Evolutionary conservation across 306 rosid species (phyloP), one percentile per base, ranked within the genome.

Genomic region (Aeschynomene evenia): DNA sequence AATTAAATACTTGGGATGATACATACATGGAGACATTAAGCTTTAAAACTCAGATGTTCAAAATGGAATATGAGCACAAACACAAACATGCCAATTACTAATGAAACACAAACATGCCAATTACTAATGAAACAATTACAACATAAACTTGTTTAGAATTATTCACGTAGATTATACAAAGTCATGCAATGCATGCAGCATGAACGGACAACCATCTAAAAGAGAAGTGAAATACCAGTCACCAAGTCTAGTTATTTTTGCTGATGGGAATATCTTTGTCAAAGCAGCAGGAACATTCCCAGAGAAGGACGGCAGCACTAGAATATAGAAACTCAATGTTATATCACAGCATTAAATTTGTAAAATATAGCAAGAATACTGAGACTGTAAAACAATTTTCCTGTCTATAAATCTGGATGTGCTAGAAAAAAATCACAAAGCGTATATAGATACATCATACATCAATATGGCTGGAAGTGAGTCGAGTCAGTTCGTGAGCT

Each of bases 291-390:
- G 98, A 66, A 90, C 91, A 76, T 93, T 93, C 81, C 98, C 98
- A 49, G 98, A 86, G 85, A 93, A 93, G 61, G 98, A 85, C 26
- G 98, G 96, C 59, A 93, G 79, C 75, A 93, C 98, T 93, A 82
- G 46, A 79, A 77, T 24, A 84, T 45, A 62, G 60, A 79, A 71
- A 45, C 15, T 65, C 46, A 72, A 51, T 21, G 72, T 48, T 33
- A 63, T 18, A 72, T 54, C 61, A 54, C 23, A 64, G 58, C 50
- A 9, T 13, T 34, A 43, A 49, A 59, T 67, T 39, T 48, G 74
- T 23, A 63, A 55, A 72, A 63, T 49, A 45, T 28, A 53, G 28
- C 51, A 34, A 69, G 23, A 62, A 51, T n/a, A 40, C 68, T 33
- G 22, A 64, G 37, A 69, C 29, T 31, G 55, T 28, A 48, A 61